These are phyloP conservation scores for Ascosphaera pollenicola DNA, from an alignment of 2,329 filamentous ascomycete species.

Conservation along the genomic window DNA sequence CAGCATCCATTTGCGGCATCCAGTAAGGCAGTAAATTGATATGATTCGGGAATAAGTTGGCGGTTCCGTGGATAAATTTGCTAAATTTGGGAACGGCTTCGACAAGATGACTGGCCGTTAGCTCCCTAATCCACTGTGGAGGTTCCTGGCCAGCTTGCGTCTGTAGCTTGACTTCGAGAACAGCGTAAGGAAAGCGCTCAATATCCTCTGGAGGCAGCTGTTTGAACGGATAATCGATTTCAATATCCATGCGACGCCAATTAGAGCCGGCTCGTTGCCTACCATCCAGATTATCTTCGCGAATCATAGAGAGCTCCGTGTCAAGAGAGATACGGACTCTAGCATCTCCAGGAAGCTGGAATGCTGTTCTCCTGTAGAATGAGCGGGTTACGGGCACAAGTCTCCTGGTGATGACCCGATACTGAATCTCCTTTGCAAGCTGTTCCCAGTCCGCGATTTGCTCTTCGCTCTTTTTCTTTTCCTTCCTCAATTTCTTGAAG, in stretches of 20 bases:
- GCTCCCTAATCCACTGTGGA: conserved; percentile 69
- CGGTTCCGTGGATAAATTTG: conserved; percentile 89
- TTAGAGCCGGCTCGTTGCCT: conserved; percentile 65
- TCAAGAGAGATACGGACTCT: conserved; percentile 83
- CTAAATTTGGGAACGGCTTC: conserved; percentile 79
- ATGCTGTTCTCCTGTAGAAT: conserved; percentile 84
- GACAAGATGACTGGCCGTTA: conserved; percentile 83
- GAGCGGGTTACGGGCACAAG: conserved; percentile 72
- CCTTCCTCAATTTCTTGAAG: conserved; percentile 57
- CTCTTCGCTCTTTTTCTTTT: conserved; percentile 26
- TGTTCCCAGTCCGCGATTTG: conserved; percentile 57
- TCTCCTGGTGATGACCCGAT: conserved; percentile 69
- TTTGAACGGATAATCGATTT: conserved; percentile 71
- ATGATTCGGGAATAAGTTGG: conserved; percentile 79
- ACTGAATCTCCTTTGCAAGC: conserved; percentile 53
- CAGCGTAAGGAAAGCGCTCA: conserved; percentile 68
- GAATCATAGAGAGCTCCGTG: conserved; percentile 73
- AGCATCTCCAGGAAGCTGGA: conserved; percentile 86
- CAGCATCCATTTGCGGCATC: conserved; percentile 74
- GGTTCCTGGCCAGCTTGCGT: conserved; percentile 25
- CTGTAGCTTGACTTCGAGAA: conserved; percentile 81
- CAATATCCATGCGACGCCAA: conserved; percentile 82
- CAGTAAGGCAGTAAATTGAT: conserved; percentile 95
- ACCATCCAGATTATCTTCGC: conserved; percentile 49
- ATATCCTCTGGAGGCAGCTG: conserved; percentile 81